Percentiles rank a stretch among this genome's conserved stretches.
Evolutionary conservation across 192 early-diverging fungal genomes (phyloP).

Genomic region (Entomortierella beljakovae): DNA sequence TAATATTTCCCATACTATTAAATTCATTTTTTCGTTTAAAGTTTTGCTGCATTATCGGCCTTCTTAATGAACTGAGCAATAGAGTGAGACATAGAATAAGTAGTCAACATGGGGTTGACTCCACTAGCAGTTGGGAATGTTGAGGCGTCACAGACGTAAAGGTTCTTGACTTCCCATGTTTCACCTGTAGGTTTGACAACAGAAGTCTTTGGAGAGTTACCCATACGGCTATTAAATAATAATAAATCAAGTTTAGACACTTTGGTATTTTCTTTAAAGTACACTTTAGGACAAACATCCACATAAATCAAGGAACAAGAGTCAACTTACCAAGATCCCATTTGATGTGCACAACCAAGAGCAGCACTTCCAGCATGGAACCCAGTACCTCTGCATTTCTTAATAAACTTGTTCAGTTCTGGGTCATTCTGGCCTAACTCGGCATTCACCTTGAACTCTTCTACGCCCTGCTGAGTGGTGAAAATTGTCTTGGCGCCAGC

Average conservation of each 20-base stretch:
- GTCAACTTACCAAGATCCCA: conserved; percentile 70
- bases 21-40: conserved; percentile 1
- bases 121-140: conserved; percentile 79
- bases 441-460: conserved; percentile 56
- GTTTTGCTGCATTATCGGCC: conserved; percentile 15
- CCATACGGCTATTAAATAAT: conserved; percentile 68
- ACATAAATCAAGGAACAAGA: background rate
- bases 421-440: conserved; percentile 49
- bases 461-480: conserved; percentile 63
- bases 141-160: conserved; percentile 80
- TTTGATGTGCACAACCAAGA: conserved; percentile 74
- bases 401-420: conserved; percentile 40
- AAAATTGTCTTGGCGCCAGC: conserved; percentile 71
- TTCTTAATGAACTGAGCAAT: conserved; percentile 52
- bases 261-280: background rate
- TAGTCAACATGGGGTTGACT: conserved; percentile 73
- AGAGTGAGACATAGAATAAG: conserved; percentile 38
- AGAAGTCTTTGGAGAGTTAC: conserved; percentile 59
- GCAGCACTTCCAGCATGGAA: conserved; percentile 41
- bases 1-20: background rate
- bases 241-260: conserved; percentile 1
- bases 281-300: background rate
- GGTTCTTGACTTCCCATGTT: conserved; percentile 77
- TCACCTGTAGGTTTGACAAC: conserved; percentile 77
- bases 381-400: conserved; percentile 38